Conservation (phyloP, 257 asterid species). For the Cynanchum wilfordii region DNA sequence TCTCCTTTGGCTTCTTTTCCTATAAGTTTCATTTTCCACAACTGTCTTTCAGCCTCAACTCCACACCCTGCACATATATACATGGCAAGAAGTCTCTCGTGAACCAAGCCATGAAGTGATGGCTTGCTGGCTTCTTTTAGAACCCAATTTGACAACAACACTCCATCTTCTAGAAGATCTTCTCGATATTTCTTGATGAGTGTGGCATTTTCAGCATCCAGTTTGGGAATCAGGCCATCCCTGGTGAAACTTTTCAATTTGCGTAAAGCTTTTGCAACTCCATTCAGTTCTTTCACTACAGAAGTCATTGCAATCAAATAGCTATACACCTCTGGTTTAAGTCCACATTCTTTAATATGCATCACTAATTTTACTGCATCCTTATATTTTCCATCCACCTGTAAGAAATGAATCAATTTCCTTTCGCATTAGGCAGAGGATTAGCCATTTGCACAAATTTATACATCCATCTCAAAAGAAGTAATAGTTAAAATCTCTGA, state of each 20-base stretch:
- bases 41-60: constrained; percentile 64
- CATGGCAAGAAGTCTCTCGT: constrained; percentile 88
- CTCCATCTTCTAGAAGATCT: constrained; percentile 55
- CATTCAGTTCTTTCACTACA: constrained; percentile 84
- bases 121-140: constrained; percentile 55
- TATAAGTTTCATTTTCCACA: constrained; percentile 82
- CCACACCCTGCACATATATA: constrained; percentile 84
- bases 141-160: constrained; percentile 54
- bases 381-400: constrained; percentile 79
- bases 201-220: constrained; percentile 38
- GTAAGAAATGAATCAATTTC: constrained; percentile 17
- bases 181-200: constrained; percentile 63
- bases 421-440: background rate
- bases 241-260: constrained; percentile 61
- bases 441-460: background rate
- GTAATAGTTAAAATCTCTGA: background rate
- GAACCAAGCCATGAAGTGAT: constrained; percentile 51
- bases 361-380: constrained; percentile 71
- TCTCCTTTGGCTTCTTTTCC: constrained; percentile 75
- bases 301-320: constrained; percentile 92
- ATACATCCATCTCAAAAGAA: background rate
- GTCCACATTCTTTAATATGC: constrained; percentile 56
- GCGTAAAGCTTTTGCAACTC: constrained; percentile 75
- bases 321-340: constrained; percentile 87
- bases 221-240: constrained; percentile 53